Evolutionary conservation across 257 asterid species (phyloP), one percentile per base, ranked within the genome.

Genomic region (Oldenlandia corymbosa): DNA sequence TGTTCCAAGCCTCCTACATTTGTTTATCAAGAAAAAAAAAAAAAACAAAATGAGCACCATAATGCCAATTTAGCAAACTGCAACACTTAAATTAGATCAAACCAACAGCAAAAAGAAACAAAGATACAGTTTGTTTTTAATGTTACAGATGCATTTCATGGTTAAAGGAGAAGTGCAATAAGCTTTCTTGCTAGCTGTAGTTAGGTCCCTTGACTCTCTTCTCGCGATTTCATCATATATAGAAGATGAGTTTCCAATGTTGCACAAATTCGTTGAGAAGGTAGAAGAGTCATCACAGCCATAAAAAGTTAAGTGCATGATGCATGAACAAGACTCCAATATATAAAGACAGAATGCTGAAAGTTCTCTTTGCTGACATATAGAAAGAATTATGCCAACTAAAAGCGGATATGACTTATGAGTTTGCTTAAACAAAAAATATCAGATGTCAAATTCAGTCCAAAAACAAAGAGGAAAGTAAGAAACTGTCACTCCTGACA

Each of bases 1-100:
- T 94, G 82, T 94, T 94, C 99, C 99, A 94, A 8, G 99, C 90
- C 74, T 90, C 99, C 99, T 94, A 65, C 56, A 73, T 62, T 45
- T 66, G 71, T 64, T 45, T 53, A 70, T 56, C 65, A 27, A 31
- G 26, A 64, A 30, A 28, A 71, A 12, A 47, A 59, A 56, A 34
- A 59, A 23, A 71, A 48, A 18, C 30, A 18, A 10, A 8, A 63
- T 63, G 57, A 34, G 23, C 13, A 27, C 30, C 6, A 24, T 45
- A 61, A 27, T 30, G 11, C 30, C 5, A 56, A 5, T 20, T 43
- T 32, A 10, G n/a, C n/a, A n/a, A n/a, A n/a, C n/a, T n/a, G n/a
- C n/a, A n/a, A n/a, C n/a, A n/a, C 28, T 34, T 57, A 20, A 10
- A 23, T 7, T 28, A n/a, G 26, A 31, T 5, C n/a, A 62, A 18